phyloP scores from a whole-genome alignment of 306 rosid species.

The Quillaja saponaria region DNA sequence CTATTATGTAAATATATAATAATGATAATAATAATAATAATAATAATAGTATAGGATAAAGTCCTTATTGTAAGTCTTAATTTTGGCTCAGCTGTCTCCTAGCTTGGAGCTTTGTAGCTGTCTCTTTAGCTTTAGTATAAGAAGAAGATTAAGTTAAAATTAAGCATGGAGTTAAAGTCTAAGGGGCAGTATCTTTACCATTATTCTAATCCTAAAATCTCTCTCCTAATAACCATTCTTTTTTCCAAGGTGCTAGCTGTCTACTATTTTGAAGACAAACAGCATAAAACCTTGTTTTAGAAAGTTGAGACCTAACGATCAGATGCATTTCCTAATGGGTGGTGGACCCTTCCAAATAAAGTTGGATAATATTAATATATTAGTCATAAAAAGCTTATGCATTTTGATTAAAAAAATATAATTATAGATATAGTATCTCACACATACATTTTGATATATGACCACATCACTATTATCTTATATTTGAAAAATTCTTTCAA shows the following conservation, averaged over 20 bases:
- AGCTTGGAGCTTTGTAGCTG: too few relatives aligned
- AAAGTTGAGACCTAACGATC: slow-evolving; percentile 56
- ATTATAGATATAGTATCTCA: too few relatives aligned
- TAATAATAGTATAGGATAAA: too few relatives aligned
- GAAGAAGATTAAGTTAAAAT: too few relatives aligned
- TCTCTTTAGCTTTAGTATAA: slow-evolving; percentile 24
- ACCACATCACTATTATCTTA: slow-evolving; percentile 1
- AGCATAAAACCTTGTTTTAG: slow-evolving; percentile 53
- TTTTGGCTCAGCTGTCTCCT: slow-evolving; percentile 15
- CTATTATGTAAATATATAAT: too few relatives aligned
- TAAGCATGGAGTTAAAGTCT: slow-evolving; percentile 24
- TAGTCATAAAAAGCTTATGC: too few relatives aligned
- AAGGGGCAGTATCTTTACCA: slow-evolving; percentile 33
- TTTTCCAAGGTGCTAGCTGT: slow-evolving; percentile 49
- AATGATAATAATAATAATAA: too few relatives aligned
- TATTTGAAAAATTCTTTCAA: too few relatives aligned
- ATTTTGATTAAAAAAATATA: too few relatives aligned
- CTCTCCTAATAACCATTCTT: slow-evolving; percentile 13
- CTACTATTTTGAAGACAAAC: slow-evolving; percentile 52
- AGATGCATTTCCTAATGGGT: slow-evolving; percentile 30
- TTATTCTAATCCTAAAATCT: slow-evolving; percentile 27
- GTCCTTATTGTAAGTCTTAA: too few relatives aligned
- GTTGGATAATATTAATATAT: too few relatives aligned
- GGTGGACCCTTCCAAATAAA: slow-evolving; percentile 31
- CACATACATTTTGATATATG: too few relatives aligned